Evolutionary conservation across 2,329 filamentous ascomycete species (phyloP).

Genomic region (Alternaria infectoria): DNA sequence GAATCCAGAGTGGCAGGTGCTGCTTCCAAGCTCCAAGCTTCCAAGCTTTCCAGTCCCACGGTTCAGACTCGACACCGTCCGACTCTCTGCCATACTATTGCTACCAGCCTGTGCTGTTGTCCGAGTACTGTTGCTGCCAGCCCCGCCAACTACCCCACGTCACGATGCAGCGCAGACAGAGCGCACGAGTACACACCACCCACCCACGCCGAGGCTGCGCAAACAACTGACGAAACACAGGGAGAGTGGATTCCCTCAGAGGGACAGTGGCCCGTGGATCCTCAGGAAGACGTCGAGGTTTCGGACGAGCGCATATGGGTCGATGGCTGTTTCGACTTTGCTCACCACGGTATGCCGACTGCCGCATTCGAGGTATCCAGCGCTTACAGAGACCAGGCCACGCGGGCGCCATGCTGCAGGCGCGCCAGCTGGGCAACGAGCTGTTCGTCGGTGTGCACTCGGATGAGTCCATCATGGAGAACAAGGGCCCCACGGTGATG

Average conservation of each 20-base stretch:
- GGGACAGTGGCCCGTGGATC: constrained; percentile 69
- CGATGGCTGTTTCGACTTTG: constrained; percentile 99
- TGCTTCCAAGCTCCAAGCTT: not conserved
- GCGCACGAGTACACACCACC: constrained; percentile 38
- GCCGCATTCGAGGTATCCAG: not conserved
- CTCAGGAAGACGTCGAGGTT: constrained; percentile 65
- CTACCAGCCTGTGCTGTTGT: too few relatives aligned
- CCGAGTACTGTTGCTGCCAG: not conserved
- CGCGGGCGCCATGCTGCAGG: constrained; percentile 95
- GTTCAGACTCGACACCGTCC: not conserved
- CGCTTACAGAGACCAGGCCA: constrained; percentile 67
- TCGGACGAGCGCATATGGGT: constrained; percentile 87
- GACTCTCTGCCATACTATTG: too few relatives aligned
- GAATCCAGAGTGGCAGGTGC: not conserved
- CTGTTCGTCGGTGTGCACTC: constrained; percentile 93
- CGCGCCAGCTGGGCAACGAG: constrained; percentile 86
- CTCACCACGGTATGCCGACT: constrained; percentile 76
- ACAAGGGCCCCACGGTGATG: constrained; percentile 99
- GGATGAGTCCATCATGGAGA: constrained; percentile 91
- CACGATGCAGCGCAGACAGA: constrained; percentile 44
- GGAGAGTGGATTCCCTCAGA: constrained; percentile 55
- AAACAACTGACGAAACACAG: constrained; percentile 18
- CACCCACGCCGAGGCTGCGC: not conserved
- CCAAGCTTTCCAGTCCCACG: not conserved
- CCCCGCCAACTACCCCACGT: constrained; percentile 11